Evolutionary conservation across 805 yeast species (phyloP).

Genomic region (Barnettozyma vustinii): DNA sequence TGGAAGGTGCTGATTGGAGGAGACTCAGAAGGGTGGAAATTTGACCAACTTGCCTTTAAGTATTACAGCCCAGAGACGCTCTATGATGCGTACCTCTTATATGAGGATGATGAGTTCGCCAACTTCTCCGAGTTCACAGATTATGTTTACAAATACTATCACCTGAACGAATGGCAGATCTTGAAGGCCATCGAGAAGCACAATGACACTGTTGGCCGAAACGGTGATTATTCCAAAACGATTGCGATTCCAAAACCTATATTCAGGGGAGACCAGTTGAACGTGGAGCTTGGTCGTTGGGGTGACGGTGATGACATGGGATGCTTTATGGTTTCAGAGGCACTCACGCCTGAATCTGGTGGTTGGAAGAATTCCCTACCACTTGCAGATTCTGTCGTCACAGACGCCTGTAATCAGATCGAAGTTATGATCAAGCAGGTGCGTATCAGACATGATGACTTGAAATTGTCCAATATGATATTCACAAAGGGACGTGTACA

Average conservation of each 20-base stretch:
- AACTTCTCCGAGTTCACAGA: not conserved
- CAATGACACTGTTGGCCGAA: not conserved
- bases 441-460: not conserved
- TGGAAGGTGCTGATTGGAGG: not conserved
- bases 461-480: not conserved
- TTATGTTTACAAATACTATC: not conserved
- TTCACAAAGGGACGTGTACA: not conserved
- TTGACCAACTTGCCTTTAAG: not conserved
- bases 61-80: not conserved
- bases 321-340: not conserved
- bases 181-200: not conserved
- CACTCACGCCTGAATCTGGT: not conserved
- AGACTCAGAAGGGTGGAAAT: not conserved
- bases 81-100: not conserved
- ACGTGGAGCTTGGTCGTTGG: not conserved
- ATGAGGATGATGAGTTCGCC: not conserved
- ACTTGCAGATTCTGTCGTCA: not conserved
- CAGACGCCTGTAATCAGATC: not conserved
- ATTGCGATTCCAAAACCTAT: not conserved
- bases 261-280: not conserved
- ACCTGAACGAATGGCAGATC: not conserved
- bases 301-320: constrained; percentile 1
- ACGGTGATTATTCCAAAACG: not conserved
- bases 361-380: not conserved
- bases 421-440: not conserved